Base-by-base conservation (phyloP, 2,329 filamentous ascomycete genomes). In the Claviceps purpurea region DNA sequence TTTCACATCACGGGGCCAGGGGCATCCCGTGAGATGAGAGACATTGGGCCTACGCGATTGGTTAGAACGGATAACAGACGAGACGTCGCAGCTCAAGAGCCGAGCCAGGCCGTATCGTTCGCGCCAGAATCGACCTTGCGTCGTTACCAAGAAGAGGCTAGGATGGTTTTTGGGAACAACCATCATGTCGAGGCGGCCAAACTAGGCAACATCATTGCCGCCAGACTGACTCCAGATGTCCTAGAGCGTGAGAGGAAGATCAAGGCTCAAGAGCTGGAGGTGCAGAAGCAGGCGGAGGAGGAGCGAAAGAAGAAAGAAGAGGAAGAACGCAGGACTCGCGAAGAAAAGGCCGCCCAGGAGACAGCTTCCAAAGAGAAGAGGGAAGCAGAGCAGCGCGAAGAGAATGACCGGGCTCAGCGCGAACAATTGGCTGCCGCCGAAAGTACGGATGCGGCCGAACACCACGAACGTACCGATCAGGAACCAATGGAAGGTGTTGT, bases 81-180 rank as follows among this genome's bases (percentile, higher is more conserved):
- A 13, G 75, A 78, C 22, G 59, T 57, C 18, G 59, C 68, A 40
- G 65, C 71, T 57, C 69, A 76, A 60, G 84, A 87, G 53, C 85
- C 85, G 13, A 74, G 79, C n/a, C 84, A 86, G 59, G 85, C 88
- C 13, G 83, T 90, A 26, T 73, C 81, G 2, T 97, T 97, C 65
- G 71, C 76, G 20, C 75, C 88, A 8, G 79, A 81, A 40, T 75
- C 79, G 8, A 97, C 93, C 1, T 73, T 77, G 52, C 76, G 78
- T 50, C 84, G 93, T 55, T 98, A 94, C 84, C 81, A 87, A 62
- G 89, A 96, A 62, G 94, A 97, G 66, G 84, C 89, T 8, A 83
- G 85, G 56, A 82, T 98, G 65, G 76, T 97, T 0, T 97, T 93
- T 66, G 86, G 87, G 26, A 69, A 73, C 22, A 74, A 70, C 48